Evolutionary conservation across 257 asterid genomes (phyloP).

Genomic region (Nicotiana knightiana): DNA sequence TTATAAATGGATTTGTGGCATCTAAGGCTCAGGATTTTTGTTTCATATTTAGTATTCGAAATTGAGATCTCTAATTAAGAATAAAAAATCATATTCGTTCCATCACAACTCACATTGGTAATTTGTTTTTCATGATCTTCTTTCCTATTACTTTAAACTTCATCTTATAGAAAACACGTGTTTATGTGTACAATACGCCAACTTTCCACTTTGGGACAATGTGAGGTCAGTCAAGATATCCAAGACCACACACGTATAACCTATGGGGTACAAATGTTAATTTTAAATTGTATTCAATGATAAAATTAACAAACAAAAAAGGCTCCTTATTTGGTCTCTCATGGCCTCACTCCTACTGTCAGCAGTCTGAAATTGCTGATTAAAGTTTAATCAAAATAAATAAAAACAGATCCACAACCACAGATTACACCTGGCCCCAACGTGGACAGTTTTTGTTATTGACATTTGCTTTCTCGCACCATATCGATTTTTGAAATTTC

Average conservation of each 20-base stretch:
- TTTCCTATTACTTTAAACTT: background rate
- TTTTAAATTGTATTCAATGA: background rate
- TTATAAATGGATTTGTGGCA: too few relatives aligned
- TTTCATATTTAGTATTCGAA: too few relatives aligned
- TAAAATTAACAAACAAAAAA: conserved; percentile 1
- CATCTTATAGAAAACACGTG: background rate
- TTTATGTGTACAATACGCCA: background rate
- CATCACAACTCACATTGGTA: too few relatives aligned
- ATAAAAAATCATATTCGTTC: too few relatives aligned
- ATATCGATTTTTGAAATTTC: too few relatives aligned
- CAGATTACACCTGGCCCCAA: conserved; percentile 4
- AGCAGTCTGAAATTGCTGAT: background rate
- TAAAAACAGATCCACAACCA: background rate
- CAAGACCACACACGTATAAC: conserved; percentile 29
- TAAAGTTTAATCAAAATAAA: background rate
- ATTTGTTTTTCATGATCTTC: too few relatives aligned
- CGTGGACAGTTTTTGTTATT: conserved; percentile 10
- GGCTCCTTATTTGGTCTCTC: conserved; percentile 13
- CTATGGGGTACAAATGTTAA: background rate
- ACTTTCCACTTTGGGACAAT: conserved; percentile 9
- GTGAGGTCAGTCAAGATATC: conserved; percentile 13
- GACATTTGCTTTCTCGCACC: too few relatives aligned
- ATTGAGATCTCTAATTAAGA: fast-evolving
- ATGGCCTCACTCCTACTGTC: background rate
- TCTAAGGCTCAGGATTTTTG: too few relatives aligned